A percentile compares a stretch with the other conserved stretches of the same genome.
Conservation (phyloP, 2,329 filamentous ascomycete species). For the Daldinia eschscholtzii region DNA sequence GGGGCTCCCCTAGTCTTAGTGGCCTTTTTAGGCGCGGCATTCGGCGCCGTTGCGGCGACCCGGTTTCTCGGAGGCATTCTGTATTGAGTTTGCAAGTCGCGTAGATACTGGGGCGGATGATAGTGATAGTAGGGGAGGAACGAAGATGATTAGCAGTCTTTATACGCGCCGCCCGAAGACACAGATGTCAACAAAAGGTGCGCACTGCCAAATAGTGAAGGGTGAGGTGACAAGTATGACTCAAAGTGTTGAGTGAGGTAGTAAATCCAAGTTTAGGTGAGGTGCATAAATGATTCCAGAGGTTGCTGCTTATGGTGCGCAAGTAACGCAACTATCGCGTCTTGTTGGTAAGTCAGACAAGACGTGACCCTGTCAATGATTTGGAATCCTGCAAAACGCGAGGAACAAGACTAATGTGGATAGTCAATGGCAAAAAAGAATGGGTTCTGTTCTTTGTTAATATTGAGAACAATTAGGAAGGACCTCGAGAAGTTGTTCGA, state of each 20-base stretch:
- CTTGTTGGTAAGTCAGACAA: constrained; percentile 8
- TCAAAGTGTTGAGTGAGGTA: background rate
- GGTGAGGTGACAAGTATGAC: background rate
- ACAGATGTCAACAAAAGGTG: background rate
- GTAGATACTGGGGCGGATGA: background rate
- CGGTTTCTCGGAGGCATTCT: constrained; percentile 35
- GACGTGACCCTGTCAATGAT: background rate
- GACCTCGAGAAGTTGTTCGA: constrained; percentile 12
- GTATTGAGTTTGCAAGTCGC: constrained; percentile 15
- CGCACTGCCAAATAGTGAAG: background rate
- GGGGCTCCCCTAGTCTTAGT: constrained; percentile 15
- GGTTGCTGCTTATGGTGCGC: constrained; percentile 4
- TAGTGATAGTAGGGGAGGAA: background rate
- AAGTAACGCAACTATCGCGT: constrained; percentile 15
- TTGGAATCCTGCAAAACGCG: constrained; percentile 1
- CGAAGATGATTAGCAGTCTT: background rate
- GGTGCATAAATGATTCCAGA: background rate
- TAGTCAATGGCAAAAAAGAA: constrained; percentile 10
- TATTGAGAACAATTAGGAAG: constrained; percentile 28
- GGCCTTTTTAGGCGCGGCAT: constrained; percentile 32
- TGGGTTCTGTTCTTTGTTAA: constrained; percentile 15
- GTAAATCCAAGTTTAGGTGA: background rate
- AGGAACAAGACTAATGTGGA: background rate
- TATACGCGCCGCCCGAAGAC: background rate
- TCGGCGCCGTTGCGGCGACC: constrained; percentile 33